Base-by-base conservation (phyloP, 1,139 yeast genomes). In the Sugiyamaella grinbergsii region DNA sequence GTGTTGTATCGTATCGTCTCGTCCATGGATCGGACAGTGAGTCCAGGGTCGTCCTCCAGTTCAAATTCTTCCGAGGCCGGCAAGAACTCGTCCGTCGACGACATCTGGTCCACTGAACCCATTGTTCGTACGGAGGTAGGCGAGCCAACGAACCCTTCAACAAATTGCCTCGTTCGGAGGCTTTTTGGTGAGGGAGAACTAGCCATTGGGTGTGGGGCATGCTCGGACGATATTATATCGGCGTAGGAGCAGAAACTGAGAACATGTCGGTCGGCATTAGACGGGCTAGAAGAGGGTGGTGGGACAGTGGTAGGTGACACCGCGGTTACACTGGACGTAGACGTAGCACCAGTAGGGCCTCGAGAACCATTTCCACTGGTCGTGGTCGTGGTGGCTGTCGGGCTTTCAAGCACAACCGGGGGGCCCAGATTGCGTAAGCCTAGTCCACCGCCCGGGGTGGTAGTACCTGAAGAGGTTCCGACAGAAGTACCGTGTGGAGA, bases 201-300 rank as follows among this genome's bases (percentile, higher is more conserved):
- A 16, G 45, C 13, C 33, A 32, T 7, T 7, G 33, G 13, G 34
- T 31, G 39, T 24, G 52, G 40, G 22, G 42, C 20, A 26, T 43
- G 28, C 26, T 48, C 51, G 13, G 53, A 46, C 23, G 29, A 31
- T 44, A 53, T 77, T 76, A 87, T 78, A 60, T 87, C 95, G 3
- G 93, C 95, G 65, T 84, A 87, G 3, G 91, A 83, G 63, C 81
- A 85, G 66, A 86, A 86, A 43, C 82, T 79, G 37, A 85, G 72
- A 1, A 82, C 72, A n/a, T 83, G 82, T 16, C 49, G 29, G 16
- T 41, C 34, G 5, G 28, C 45, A 11, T 16, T 28, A 2, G 43
- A 11, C 6, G 41, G 47, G n/a, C 42, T 28, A 4, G 37, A 18
- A 11, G 46, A 22, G 8, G 46, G 34, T 22, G 43, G 34, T 5